Conservation (phyloP, 1,284 basidiomycete genomes). For the Thelephora terrestris region DNA sequence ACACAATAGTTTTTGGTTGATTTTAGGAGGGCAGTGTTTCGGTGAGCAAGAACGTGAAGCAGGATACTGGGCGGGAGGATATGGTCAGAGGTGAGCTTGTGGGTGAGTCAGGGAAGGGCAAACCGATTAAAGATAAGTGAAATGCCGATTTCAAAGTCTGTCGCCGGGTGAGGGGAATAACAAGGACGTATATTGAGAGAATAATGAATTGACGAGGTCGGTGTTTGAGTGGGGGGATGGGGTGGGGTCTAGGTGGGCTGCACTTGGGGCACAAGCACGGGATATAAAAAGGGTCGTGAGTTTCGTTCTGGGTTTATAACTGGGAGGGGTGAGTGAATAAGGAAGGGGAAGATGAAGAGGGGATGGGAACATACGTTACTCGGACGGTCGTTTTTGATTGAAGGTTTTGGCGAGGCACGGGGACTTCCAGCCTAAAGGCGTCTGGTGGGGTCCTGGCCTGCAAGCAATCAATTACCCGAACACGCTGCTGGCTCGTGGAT, state of each 20-base stretch:
- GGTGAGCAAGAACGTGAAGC: slow-evolving; percentile 1
- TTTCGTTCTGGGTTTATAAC: slow-evolving; percentile 20
- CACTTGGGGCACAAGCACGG: slow-evolving; percentile 35
- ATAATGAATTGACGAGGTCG: slow-evolving; percentile 35
- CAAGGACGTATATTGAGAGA: slow-evolving; percentile 29
- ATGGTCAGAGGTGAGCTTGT: slow-evolving; percentile 12
- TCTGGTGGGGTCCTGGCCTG: slow-evolving; percentile 5
- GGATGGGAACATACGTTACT: slow-evolving; percentile 32
- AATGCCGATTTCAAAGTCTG: slow-evolving; percentile 35
- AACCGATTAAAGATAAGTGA: slow-evolving; percentile 55
- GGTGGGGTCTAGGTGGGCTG: slow-evolving; percentile 9
- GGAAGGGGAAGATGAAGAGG: slow-evolving; percentile 18
- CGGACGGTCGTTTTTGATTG: slow-evolving; percentile 51
- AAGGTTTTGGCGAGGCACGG: slow-evolving; percentile 58
- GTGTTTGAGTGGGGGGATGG: slow-evolving; percentile 11
- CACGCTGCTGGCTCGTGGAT: slow-evolving; percentile 24
- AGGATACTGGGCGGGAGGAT: background rate
- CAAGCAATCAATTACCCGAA: slow-evolving; percentile 6
- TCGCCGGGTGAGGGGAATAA: slow-evolving; percentile 39
- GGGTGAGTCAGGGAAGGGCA: slow-evolving; percentile 17
- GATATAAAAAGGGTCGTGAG: slow-evolving; percentile 35
- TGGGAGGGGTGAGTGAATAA: slow-evolving; percentile 3
- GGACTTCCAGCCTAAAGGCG: slow-evolving; percentile 22
- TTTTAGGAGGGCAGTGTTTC: slow-evolving; percentile 21
- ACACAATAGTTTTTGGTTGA: slow-evolving; percentile 23